Percentiles rank a stretch among this genome's conserved stretches.
Evolutionary conservation across 106 monocot species (phyloP).

Genomic region (Dioscorea zingiberensis): DNA sequence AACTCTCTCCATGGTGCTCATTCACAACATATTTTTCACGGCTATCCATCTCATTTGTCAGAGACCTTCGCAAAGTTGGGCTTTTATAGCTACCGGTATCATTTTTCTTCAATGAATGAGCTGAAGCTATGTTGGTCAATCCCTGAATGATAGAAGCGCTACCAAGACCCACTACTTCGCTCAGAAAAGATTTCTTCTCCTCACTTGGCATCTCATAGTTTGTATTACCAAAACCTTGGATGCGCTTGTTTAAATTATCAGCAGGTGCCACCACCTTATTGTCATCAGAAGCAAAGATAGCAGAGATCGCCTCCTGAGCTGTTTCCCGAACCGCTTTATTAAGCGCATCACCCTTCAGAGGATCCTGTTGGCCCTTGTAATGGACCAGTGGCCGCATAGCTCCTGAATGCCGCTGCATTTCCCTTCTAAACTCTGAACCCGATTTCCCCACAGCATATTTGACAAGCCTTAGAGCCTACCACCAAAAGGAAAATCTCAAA

Average conservation of each 20-base stretch:
- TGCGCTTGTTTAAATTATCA: constrained; percentile 66
- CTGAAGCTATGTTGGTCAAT: constrained; percentile 62
- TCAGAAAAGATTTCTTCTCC: constrained; percentile 95
- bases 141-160: constrained; percentile 78
- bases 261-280: constrained; percentile 34
- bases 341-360: constrained; percentile 89
- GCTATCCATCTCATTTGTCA: constrained; percentile 62
- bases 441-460: constrained; percentile 91
- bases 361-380: constrained; percentile 86
- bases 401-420: constrained; percentile 90
- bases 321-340: constrained; percentile 95
- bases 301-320: constrained; percentile 77
- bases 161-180: constrained; percentile 86
- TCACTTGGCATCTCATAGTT: constrained; percentile 64
- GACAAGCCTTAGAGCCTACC: constrained; percentile 74
- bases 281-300: constrained; percentile 70
- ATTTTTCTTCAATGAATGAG: constrained; percentile 68
- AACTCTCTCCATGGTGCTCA: constrained; percentile 33
- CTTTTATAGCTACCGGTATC: constrained; percentile 74
- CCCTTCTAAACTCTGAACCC: constrained; percentile 83
- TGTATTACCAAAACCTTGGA: constrained; percentile 94
- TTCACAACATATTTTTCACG: constrained; percentile 46
- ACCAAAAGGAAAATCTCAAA: background rate
- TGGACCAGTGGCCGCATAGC: constrained; percentile 72
- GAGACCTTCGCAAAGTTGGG: constrained; percentile 74